These are phyloP conservation scores for Neurospora pannonica DNA, from an alignment of 495 filamentous ascomycete species.

Conservation along the genomic window DNA sequence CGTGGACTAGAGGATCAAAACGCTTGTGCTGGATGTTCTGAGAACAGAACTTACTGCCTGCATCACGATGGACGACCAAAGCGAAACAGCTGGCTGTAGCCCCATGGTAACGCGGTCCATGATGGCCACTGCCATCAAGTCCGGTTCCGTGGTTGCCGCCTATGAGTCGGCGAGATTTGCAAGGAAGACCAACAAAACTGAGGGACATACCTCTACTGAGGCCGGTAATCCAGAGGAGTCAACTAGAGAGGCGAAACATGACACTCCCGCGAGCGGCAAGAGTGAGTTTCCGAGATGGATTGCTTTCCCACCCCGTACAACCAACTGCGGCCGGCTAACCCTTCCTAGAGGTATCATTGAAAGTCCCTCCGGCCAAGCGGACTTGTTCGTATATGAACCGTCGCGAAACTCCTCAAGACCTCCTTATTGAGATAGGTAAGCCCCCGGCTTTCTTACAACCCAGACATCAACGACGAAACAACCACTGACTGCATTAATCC, in stretches of 20 bases:
- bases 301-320: too few species aligned
- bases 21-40: background rate
- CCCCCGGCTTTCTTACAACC: too few species aligned
- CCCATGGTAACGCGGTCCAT: background rate
- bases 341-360: too few species aligned
- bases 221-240: background rate
- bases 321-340: too few species aligned
- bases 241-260: background rate
- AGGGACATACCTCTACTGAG: background rate
- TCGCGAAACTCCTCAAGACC: too few species aligned
- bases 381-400: too few species aligned
- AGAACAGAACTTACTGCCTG: background rate
- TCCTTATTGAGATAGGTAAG: too few species aligned
- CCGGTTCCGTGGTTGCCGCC: background rate
- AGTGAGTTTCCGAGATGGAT: background rate
- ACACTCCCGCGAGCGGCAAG: background rate
- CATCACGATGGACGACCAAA: background rate
- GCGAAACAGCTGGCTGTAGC: background rate
- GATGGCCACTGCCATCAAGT: background rate
- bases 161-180: background rate
- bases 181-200: background rate
- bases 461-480: too few species aligned
- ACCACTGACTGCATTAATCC: too few species aligned
- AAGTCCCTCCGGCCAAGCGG: too few species aligned
- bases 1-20: background rate